phyloP scores from a whole-genome alignment of 495 filamentous ascomycete species.

The Eremomyces bilateralis region DNA sequence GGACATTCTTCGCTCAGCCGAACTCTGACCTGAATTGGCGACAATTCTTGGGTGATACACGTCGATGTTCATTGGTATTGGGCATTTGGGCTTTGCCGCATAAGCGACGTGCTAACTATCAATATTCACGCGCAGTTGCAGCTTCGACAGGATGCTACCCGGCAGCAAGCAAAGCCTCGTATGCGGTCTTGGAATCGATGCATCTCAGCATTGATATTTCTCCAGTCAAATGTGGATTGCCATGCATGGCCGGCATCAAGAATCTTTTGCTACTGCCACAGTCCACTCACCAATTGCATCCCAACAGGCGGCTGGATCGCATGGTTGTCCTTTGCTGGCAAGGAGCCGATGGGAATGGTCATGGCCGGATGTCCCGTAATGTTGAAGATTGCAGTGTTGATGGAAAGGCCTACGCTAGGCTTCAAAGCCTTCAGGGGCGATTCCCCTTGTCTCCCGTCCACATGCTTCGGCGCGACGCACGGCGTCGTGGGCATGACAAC shows the following conservation, averaged over 20 bases:
- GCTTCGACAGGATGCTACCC: too few species aligned
- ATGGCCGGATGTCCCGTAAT: slow-evolving; percentile 35
- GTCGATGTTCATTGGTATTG: too few species aligned
- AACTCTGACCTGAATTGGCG: too few species aligned
- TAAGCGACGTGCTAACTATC: too few species aligned
- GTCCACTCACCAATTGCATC: slow-evolving; percentile 19
- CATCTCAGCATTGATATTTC: too few species aligned
- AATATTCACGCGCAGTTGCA: too few species aligned
- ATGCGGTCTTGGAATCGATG: too few species aligned
- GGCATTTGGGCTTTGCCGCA: too few species aligned
- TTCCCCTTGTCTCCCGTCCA: slow-evolving; percentile 16
- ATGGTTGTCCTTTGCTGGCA: slow-evolving; percentile 18
- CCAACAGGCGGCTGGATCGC: slow-evolving; percentile 29
- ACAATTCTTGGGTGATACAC: too few species aligned
- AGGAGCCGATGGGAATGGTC: slow-evolving; percentile 30
- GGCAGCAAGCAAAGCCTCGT: too few species aligned
- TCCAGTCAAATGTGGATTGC: neutral
- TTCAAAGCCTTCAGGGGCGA: slow-evolving; percentile 9
- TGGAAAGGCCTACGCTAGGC: slow-evolving; percentile 27
- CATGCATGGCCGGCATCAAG: slow-evolving; percentile 6
- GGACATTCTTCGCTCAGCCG: too few species aligned
- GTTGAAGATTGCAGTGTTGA: slow-evolving; percentile 38
- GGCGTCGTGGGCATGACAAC: slow-evolving; percentile 26
- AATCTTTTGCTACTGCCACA: slow-evolving; percentile 6
- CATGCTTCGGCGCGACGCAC: slow-evolving; percentile 19